These are phyloP conservation scores for Solanum hybrid DNA, from an alignment of 305 asterid genomes.

Conservation along the genomic window DNA sequence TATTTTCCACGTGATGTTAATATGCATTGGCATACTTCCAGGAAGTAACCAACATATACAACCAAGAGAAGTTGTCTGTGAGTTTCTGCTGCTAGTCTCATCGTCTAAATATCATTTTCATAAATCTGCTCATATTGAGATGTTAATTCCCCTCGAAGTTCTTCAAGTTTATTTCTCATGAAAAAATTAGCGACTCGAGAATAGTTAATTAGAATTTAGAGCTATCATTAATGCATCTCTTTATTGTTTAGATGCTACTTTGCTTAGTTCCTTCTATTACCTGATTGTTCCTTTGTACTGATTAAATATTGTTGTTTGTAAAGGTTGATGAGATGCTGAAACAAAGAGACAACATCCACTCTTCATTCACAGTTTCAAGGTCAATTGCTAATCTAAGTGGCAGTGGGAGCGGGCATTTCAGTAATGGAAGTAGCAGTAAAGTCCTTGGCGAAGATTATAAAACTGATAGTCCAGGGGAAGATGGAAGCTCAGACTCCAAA, in stretches of 20 bases:
- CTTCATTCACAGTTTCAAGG: constrained; percentile 64
- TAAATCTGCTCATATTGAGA: neutral
- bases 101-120: neutral
- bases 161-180: neutral
- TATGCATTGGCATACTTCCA: constrained; percentile 93
- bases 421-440: constrained; percentile 36
- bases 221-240: neutral
- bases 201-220: neutral
- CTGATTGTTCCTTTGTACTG: neutral
- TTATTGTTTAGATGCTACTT: neutral
- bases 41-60: constrained; percentile 84
- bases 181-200: neutral
- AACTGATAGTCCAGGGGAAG: constrained; percentile 63
- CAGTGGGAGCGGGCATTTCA: constrained; percentile 30
- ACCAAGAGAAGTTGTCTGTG: constrained; percentile 79
- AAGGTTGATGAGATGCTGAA: constrained; percentile 89
- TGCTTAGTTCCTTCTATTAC: neutral
- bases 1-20: constrained; percentile 4
- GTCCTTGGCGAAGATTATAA: constrained; percentile 22
- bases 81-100: constrained; percentile 19
- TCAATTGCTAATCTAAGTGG: constrained; percentile 26
- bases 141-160: neutral
- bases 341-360: constrained; percentile 76
- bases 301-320: neutral
- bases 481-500: constrained; percentile 76